Evolutionary conservation across 2,329 filamentous ascomycete species (phyloP), one percentile per base, ranked within the genome.

Genomic region (Cytospora schulzeri): DNA sequence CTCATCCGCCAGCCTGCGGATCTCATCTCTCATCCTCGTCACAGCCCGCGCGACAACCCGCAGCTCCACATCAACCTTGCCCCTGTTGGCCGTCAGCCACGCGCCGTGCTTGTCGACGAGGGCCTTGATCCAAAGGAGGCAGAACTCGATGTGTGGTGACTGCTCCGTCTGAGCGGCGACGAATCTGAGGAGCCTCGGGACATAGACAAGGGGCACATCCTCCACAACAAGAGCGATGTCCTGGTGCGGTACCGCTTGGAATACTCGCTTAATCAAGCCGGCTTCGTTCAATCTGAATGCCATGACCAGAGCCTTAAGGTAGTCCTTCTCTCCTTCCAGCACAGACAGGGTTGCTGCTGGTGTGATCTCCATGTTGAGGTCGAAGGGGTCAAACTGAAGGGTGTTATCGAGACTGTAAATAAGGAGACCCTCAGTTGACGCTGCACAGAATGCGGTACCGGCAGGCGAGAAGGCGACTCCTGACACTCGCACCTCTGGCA

Each of bases 241-340:
- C 2, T 81, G 77, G 51, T 89, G 82, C 1, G 95, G 93, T 28
- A 94, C 89, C 2, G 87, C 85, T 77, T 96, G 90, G 78, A 97
- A 98, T 22, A 97, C 91, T 61, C 88, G 88, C 70, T 91, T 90
- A 67, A 97, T 87, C 55, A 99, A 83, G 26, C 88, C 86, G 5
- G 88, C 84, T 75, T 96, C 92, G 78, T 97, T 97, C 65, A 99
- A 88, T 7, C 96, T 90, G 83, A 99, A 99, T 1, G 93, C 91
- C 95, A 99, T 99, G 68, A 97, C 88, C 7, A 99, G 81, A 1
- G 95, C 94, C 78, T 95, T 96, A 68, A 98, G 85, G 76, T 91
- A 96, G 73, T 97, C 91, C 67, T 85, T 85, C 63, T 93, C 88
- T 51, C 77, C 80, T 64, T 89, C 83, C 35, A 91, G 79, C 12